Evolutionary conservation across 495 filamentous ascomycete species (phyloP).

Genomic region (Tuber borchii): DNA sequence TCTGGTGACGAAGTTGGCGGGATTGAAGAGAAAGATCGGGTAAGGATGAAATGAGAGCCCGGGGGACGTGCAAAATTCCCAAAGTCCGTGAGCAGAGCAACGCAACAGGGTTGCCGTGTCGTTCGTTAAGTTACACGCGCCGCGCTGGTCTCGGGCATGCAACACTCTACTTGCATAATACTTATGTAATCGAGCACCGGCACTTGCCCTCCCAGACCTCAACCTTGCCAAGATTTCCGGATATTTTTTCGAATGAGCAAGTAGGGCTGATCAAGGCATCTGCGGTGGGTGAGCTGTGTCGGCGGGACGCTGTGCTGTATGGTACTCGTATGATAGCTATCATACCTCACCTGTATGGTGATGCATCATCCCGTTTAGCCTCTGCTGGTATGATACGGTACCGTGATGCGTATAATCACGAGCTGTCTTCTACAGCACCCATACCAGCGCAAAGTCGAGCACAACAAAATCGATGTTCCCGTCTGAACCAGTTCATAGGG

Average conservation of each 20-base stretch:
- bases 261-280: no score
- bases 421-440: neutral
- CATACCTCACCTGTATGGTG: no score
- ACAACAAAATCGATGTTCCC: neutral
- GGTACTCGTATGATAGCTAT: no score
- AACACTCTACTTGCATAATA: no score
- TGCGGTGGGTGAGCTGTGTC: no score
- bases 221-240: no score
- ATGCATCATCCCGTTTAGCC: no score
- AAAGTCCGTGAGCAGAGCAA: constrained; percentile 5
- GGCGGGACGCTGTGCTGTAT: neutral
- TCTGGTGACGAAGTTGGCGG: constrained; percentile 10
- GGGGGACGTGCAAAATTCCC: constrained; percentile 26
- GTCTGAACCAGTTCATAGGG: neutral
- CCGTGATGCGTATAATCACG: neutral
- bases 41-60: neutral
- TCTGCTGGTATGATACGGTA: neutral
- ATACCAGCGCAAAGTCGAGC: neutral
- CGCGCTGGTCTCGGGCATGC: neutral
- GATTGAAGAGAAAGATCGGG: neutral
- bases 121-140: constrained; percentile 9
- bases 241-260: no score
- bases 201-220: no score
- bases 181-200: no score
- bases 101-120: constrained; percentile 22